Evolutionary conservation across 768 basidiomycete species (phyloP).

Genomic region (Candolleomyces aberdarensis): DNA sequence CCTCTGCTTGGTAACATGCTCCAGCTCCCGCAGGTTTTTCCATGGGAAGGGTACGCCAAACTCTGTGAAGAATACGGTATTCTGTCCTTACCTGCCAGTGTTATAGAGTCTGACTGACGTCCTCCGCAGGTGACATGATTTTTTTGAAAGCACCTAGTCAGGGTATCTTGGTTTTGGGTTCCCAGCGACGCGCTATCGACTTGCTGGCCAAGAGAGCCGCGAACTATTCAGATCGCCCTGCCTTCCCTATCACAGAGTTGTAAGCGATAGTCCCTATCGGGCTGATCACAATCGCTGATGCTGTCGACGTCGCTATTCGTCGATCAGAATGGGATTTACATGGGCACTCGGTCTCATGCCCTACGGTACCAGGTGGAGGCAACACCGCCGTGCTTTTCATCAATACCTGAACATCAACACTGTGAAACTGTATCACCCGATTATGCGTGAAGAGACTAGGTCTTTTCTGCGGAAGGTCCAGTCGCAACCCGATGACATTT

Average conservation of each 20-base stretch:
- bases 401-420: slow-evolving; percentile 9
- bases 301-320: background rate
- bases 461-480: slow-evolving; percentile 6
- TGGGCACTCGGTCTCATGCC: slow-evolving; percentile 9
- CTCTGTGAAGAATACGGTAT: slow-evolving; percentile 37
- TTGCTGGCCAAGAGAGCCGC: slow-evolving; percentile 25
- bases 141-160: slow-evolving; percentile 23
- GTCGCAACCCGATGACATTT: slow-evolving; percentile 4
- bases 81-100: no score
- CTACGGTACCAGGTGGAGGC: slow-evolving; percentile 10
- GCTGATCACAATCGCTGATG: background rate
- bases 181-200: slow-evolving; percentile 20
- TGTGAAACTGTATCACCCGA: slow-evolving; percentile 4
- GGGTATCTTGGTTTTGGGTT: slow-evolving; percentile 23
- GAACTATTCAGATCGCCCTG: slow-evolving; percentile 20
- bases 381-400: slow-evolving; percentile 13
- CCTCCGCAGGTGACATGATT: slow-evolving; percentile 8
- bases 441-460: background rate
- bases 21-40: slow-evolving; percentile 34
- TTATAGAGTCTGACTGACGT: background rate
- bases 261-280: background rate
- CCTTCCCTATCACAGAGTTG: background rate
- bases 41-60: slow-evolving; percentile 34
- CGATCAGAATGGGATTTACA: slow-evolving; percentile 2
- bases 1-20: slow-evolving; percentile 42